These are phyloP conservation scores for Coemansia brasiliensis DNA, from an alignment of 192 early-diverging fungal species.

Conservation along the genomic window DNA sequence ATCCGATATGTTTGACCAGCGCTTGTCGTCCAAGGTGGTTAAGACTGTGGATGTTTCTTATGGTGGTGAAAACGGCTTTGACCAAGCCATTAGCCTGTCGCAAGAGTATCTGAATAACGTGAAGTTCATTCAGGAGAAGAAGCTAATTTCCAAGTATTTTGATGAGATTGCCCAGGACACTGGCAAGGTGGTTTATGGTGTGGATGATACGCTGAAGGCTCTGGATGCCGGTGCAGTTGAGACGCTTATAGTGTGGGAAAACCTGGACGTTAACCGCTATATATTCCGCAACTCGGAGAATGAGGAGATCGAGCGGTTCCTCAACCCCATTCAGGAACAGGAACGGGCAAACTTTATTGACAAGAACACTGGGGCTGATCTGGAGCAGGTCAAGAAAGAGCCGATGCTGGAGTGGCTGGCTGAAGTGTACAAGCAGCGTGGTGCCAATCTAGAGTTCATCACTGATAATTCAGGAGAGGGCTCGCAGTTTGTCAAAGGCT, in stretches of 20 bases:
- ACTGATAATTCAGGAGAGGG: constrained; percentile 96
- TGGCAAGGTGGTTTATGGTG: constrained; percentile 94
- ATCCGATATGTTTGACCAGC: constrained; percentile 95
- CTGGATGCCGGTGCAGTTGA: constrained; percentile 99
- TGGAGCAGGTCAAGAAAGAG: constrained; percentile 80
- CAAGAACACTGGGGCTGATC: constrained; percentile 65
- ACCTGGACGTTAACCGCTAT: constrained; percentile 79
- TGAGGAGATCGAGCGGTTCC: constrained; percentile 67
- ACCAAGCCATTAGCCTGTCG: constrained; percentile 93
- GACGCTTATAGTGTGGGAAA: constrained; percentile 96
- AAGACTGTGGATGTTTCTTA: constrained; percentile 97
- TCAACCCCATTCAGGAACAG: constrained; percentile 85
- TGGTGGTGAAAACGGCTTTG: constrained; percentile 99
- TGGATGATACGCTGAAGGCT: constrained; percentile 94
- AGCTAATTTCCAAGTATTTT: constrained; percentile 94
- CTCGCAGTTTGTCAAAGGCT: constrained; percentile 96
- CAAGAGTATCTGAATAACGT: constrained; percentile 91
- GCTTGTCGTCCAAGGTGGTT: constrained; percentile 84
- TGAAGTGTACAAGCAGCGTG: constrained; percentile 96
- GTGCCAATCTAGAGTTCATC: constrained; percentile 89
- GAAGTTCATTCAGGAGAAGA: constrained; percentile 99
- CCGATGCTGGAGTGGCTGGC: constrained; percentile 96
- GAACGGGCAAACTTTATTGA: constrained; percentile 72
- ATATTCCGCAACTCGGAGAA: constrained; percentile 75
- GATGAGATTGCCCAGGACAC: constrained; percentile 96